Evolutionary conservation across 306 rosid species (phyloP), one percentile per base, ranked within the genome.

Genomic region (Lablab purpureus): DNA sequence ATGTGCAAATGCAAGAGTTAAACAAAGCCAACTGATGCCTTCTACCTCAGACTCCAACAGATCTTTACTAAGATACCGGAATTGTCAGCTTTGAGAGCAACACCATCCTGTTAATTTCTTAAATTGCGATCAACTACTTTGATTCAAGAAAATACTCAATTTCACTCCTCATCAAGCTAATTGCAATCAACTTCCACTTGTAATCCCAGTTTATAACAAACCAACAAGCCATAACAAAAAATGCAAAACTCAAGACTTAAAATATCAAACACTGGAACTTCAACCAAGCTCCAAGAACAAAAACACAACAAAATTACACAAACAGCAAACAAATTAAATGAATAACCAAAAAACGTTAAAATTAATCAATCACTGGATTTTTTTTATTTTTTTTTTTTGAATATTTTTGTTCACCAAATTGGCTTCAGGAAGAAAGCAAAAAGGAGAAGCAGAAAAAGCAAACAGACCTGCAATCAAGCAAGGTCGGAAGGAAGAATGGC

Each of bases 381-480:
- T 15, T 40, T 7, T 49, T 22, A 2, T 2, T 41, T 41, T 41
- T 10, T 9, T 10, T 41, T 10, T 3, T 30, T 34, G n/a, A 43
- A 80, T 36, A 30, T 12, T 30, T 30, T 2, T 30, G 21, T 69
- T 43, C 10, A 28, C 11, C 34, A 18, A 70, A 74, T 15, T 71
- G 14, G 27, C 36, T 12, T 62, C 10, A 80, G 23, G 14, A 30
- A 36, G 47, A 66, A 3, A 14, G 12, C 2, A 54, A 80, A 79
- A 80, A 58, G 56, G 37, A 63, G 56, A 78, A 52, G 40, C 15
- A 15, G 23, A 28, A 70, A 10, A 51, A 80, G 37, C 2, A 71
- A 56, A 51, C 83, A 46, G 79, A 90, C 91, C 97, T 89, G 86
- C 79, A 84, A 71, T 28, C 3, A 73, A 37, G 64, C 15, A 34